Conservation (phyloP, 768 basidiomycete species). For the Lentinula detonsa region DNA sequence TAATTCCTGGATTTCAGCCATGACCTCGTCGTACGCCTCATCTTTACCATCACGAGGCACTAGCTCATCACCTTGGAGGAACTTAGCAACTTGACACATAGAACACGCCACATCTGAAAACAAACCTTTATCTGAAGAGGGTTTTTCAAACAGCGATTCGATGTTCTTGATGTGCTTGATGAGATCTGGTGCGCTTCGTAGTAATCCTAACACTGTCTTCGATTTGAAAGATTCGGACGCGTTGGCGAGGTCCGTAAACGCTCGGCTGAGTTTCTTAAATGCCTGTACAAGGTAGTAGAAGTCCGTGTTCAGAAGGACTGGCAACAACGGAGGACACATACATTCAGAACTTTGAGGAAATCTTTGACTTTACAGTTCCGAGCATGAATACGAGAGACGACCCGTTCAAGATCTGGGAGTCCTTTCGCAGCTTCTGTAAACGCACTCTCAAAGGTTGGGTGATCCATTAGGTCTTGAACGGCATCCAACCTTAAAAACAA, state of each 20-base stretch:
- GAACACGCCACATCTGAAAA: not conserved
- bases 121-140: constrained; percentile 51
- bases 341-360: constrained; percentile 78
- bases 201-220: constrained; percentile 64
- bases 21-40: constrained; percentile 74
- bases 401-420: constrained; percentile 87
- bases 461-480: constrained; percentile 82
- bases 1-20: constrained; percentile 59
- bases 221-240: constrained; percentile 72
- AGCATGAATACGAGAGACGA: constrained; percentile 93
- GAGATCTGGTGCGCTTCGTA: constrained; percentile 81
- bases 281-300: constrained; percentile 34
- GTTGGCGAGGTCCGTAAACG: constrained; percentile 56
- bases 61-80: constrained; percentile 49
- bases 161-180: constrained; percentile 65
- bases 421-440: constrained; percentile 77
- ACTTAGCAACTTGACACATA: not conserved
- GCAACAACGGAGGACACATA: constrained; percentile 22
- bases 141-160: constrained; percentile 59
- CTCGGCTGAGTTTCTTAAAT: constrained; percentile 68
- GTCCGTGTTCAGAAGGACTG: not conserved
- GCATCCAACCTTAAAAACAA: constrained; percentile 71
- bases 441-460: constrained; percentile 68
- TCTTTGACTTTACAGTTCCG: constrained; percentile 84
- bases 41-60: constrained; percentile 84